Percentiles rank a stretch among this genome's conserved stretches.
phyloP scores from a whole-genome alignment of 768 basidiomycete species.

The Vararia minispora region DNA sequence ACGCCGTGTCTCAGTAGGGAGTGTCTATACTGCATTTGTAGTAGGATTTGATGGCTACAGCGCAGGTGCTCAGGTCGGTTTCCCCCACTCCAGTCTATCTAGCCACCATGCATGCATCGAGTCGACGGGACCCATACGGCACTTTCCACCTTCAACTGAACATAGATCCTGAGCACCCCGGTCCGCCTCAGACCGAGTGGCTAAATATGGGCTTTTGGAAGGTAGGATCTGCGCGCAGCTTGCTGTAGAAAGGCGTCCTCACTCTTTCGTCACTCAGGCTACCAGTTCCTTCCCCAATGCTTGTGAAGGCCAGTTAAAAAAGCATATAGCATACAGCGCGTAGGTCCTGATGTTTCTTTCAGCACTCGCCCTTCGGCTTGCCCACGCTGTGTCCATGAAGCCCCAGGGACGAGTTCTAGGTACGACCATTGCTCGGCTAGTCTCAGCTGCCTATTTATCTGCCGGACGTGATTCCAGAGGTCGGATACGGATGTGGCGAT shows the following conservation, averaged over 20 bases:
- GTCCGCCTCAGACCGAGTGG: constrained; percentile 47
- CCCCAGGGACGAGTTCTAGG: constrained; percentile 41
- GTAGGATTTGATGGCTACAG: too few relatives aligned
- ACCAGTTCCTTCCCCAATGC: constrained; percentile 43
- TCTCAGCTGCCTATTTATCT: not conserved
- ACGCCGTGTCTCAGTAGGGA: too few relatives aligned
- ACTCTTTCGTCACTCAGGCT: constrained; percentile 23
- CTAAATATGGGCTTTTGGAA: constrained; percentile 65
- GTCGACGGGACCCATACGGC: constrained; percentile 41
- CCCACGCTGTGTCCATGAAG: constrained; percentile 30
- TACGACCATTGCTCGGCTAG: constrained; percentile 17
- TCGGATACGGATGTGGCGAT: constrained; percentile 61
- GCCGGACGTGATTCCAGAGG: constrained; percentile 30
- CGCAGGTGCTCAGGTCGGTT: too few relatives aligned
- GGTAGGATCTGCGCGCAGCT: constrained; percentile 22
- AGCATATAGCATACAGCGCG: not conserved
- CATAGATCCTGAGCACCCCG: constrained; percentile 23
- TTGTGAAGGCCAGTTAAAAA: constrained; percentile 60
- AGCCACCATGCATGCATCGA: not conserved
- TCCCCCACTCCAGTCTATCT: too few relatives aligned
- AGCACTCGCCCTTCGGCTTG: constrained; percentile 43
- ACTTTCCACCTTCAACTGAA: constrained; percentile 48
- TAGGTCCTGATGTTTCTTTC: not conserved
- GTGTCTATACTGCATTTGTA: too few relatives aligned
- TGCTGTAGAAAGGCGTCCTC: not conserved